Evolutionary conservation across 169 alveolate species (phyloP).

Genomic region (Haemoproteus tartakovskyi): DNA sequence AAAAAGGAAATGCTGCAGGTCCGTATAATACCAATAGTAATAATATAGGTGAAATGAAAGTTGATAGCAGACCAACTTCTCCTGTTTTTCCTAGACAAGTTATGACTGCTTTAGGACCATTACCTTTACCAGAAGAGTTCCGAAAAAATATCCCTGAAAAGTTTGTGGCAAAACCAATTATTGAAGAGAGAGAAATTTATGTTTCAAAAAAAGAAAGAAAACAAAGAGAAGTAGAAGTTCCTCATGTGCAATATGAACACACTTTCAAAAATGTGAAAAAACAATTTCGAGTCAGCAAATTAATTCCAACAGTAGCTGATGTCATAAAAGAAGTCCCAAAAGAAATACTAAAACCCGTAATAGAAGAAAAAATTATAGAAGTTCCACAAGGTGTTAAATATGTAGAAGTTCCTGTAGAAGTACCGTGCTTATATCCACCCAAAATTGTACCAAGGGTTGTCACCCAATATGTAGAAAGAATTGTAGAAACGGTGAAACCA

Average conservation of each 20-base stretch:
- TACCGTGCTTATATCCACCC: slow-evolving; percentile 85
- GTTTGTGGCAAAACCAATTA: slow-evolving; percentile 83
- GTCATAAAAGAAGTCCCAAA: slow-evolving; percentile 80
- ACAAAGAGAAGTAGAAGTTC: slow-evolving; percentile 82
- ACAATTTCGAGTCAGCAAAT: slow-evolving; percentile 72
- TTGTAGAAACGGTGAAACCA: slow-evolving; percentile 81
- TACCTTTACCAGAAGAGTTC: slow-evolving; percentile 82
- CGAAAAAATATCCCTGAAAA: slow-evolving; percentile 81
- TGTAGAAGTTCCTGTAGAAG: slow-evolving; percentile 86
- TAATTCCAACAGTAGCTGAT: slow-evolving; percentile 78
- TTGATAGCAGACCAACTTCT: too few species aligned
- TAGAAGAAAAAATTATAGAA: slow-evolving; percentile 84
- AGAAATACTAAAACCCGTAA: slow-evolving; percentile 80
- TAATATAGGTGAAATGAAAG: too few species aligned
- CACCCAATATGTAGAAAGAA: slow-evolving; percentile 80
- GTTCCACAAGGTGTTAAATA: slow-evolving; percentile 86
- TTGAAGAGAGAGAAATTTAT: slow-evolving; percentile 82
- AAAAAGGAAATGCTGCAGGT: too few species aligned
- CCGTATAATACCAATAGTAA: too few species aligned
- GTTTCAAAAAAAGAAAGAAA: slow-evolving; percentile 83
- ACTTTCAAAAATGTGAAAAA: slow-evolving; percentile 78
- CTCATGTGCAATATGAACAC: slow-evolving; percentile 84
- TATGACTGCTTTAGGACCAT: slow-evolving; percentile 85
- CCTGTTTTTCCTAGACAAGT: slow-evolving; percentile 83
- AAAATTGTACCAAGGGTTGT: slow-evolving; percentile 81